A percentile compares a stretch with the other conserved stretches of the same genome.
phyloP scores from a whole-genome alignment of 2,329 filamentous ascomycete species.

The Pyrenochaeta sp. region DNA sequence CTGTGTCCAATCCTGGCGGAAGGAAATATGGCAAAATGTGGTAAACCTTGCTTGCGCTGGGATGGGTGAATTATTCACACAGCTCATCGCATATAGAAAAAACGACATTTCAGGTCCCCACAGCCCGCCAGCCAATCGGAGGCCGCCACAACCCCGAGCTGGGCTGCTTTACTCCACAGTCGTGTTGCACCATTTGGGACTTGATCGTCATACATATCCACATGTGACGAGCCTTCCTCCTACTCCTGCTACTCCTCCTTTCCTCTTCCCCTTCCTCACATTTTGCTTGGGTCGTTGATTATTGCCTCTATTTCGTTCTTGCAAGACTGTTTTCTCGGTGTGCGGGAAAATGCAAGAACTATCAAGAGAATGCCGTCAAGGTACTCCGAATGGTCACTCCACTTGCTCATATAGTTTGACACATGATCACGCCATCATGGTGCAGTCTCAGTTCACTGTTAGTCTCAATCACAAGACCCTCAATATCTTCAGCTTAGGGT shows the following conservation, averaged over 20 bases:
- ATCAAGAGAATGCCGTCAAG: background rate
- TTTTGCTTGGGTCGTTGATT: background rate
- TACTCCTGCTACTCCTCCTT: background rate
- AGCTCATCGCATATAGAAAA: conserved; percentile 14
- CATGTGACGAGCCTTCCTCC: background rate
- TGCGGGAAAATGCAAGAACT: too few relatives aligned
- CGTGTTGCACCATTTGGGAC: conserved; percentile 10
- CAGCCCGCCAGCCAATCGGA: conserved; percentile 21
- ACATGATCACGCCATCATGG: conserved; percentile 28
- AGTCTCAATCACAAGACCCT: background rate
- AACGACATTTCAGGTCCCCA: conserved; percentile 19
- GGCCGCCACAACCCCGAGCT: conserved; percentile 15
- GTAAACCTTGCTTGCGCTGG: background rate
- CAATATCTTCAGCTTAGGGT: background rate
- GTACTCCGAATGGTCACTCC: background rate
- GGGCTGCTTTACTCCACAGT: conserved; percentile 1
- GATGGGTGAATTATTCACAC: background rate
- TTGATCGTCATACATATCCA: conserved; percentile 3
- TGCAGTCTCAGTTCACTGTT: conserved; percentile 6
- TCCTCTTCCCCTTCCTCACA: background rate
- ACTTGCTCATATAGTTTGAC: conserved; percentile 2
- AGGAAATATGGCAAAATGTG: background rate
- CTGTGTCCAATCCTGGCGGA: too few relatives aligned
- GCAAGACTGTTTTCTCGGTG: background rate
- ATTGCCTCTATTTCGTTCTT: background rate